Base-by-base conservation (phyloP, 148 eudicot genomes). In the Drosera capensis region DNA sequence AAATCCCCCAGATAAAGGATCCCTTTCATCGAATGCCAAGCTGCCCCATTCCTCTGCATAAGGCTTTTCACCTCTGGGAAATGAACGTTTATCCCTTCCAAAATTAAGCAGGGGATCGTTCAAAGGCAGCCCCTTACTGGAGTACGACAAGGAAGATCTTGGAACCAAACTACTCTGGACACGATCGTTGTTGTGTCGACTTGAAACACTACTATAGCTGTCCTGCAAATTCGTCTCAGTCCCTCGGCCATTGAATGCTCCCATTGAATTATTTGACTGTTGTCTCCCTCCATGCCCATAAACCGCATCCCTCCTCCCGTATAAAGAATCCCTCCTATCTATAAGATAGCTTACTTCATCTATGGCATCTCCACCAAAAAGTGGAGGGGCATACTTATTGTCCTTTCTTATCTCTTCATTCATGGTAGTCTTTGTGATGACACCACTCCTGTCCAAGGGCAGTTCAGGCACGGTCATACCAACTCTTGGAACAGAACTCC, bases 21-120 rank as follows among this genome's bases (percentile, higher is more conserved):
- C 99, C 34, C 54, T 57, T 40, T 72, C 95, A 52, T 80, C 95
- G 75, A 74, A 79, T 23, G 55, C 70, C 51, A 68, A 23, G 34
- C 54, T 49, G 23, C 69, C 63, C 43, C 60, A 67, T 43, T 71
- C 97, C 35, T 71, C 85, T 9, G 43, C 21, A 43, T 62, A 71
- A 36, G 62, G 50, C 40, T 68, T 74, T 45, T 75, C 97, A 54
- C 55, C 66, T 42, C 72, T 78, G 25, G 80, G 48, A 60, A 70
- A 64, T 26, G 68, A 40, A 40, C 56, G 71, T 45, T 77, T 83
- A 19, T 75, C 86, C 70, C 71, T 63, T 20, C 68, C 68, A 51
- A 71, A 55, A 55, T 63, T 77, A 42, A 68, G 54, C 46, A 51
- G 28, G 41, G 78, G 73, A 56, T 77, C 86, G 55, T 30, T 57